Percentiles rank a stretch among this genome's conserved stretches.
phyloP scores from a whole-genome alignment of 164 flowering plant genomes.

The Magnolia changhungtana region DNA sequence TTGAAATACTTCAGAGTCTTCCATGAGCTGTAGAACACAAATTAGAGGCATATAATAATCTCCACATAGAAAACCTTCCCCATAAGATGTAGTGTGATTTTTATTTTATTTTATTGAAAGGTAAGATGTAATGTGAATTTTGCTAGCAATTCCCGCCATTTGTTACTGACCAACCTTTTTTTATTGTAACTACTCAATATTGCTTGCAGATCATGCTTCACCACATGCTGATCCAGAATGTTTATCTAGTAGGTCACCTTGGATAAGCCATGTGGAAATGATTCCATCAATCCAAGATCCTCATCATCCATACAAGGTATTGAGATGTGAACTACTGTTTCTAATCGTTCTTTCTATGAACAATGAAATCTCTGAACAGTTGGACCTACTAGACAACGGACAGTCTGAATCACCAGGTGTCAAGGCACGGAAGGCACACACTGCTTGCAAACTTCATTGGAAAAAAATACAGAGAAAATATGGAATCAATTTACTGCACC shows the following conservation, averaged over 20 bases:
- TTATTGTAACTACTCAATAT: neutral
- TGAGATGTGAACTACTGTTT: no score
- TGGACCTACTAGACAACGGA: no score
- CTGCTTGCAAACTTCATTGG: neutral
- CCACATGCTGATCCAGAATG: neutral
- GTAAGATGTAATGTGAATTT: no score
- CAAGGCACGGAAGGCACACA: neutral
- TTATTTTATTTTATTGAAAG: no score
- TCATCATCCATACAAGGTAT: no score
- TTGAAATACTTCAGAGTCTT: constrained; percentile 94
- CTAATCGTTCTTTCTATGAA: no score
- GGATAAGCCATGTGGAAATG: no score
- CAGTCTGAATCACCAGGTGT: no score
- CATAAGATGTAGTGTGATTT: neutral
- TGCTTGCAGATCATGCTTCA: neutral
- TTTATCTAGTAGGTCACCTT: neutral
- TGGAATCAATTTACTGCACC: constrained; percentile 33
- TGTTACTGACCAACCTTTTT: neutral
- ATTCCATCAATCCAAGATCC: no score
- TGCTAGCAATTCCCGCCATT: no score
- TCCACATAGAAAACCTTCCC: neutral
- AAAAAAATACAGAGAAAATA: neutral
- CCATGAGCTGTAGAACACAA: constrained; percentile 55
- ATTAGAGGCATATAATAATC: neutral
- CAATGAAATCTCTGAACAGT: no score